A percentile compares a stretch with the other conserved stretches of the same genome.
Evolutionary conservation across 1,284 basidiomycete genomes (phyloP).

Genomic region (Trichosporon coremiiforme): DNA sequence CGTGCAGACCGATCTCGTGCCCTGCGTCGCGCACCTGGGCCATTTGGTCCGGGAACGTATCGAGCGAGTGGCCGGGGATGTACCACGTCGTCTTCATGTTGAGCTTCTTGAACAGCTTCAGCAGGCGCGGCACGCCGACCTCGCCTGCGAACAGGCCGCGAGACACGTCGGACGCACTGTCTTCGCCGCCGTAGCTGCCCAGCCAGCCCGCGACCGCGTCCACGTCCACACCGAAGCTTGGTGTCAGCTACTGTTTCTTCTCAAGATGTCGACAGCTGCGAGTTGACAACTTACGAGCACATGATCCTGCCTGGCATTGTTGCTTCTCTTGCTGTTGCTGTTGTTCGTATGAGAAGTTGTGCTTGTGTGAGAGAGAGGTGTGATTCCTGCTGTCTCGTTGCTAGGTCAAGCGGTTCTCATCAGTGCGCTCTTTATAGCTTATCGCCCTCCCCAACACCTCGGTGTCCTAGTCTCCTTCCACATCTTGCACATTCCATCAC

Average conservation of each 20-base stretch:
- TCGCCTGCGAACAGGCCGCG: constrained; percentile 64
- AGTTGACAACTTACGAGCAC: constrained; percentile 28
- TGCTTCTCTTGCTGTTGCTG: background rate
- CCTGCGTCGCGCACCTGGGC: constrained; percentile 56
- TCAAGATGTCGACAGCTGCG: too few species aligned
- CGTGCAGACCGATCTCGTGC: constrained; percentile 65
- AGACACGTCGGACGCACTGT: constrained; percentile 55
- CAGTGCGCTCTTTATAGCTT: background rate
- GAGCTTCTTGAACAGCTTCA: constrained; percentile 74
- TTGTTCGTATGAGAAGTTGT: background rate
- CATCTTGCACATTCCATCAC: too few species aligned
- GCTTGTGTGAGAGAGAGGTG: background rate
- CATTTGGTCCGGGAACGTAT: constrained; percentile 58
- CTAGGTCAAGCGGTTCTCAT: background rate
- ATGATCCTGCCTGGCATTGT: constrained; percentile 22
- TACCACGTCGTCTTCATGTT: constrained; percentile 71
- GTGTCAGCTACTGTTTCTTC: too few species aligned
- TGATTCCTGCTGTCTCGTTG: too few species aligned
- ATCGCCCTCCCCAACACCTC: background rate
- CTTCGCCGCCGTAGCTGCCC: constrained; percentile 57
- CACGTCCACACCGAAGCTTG: constrained; percentile 63
- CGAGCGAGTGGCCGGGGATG: constrained; percentile 61
- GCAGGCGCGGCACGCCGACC: constrained; percentile 67
- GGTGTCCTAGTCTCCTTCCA: background rate
- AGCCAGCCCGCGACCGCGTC: constrained; percentile 68